phyloP scores from a whole-genome alignment of 164 flowering plant genomes.

The Vitis amurensis region DNA sequence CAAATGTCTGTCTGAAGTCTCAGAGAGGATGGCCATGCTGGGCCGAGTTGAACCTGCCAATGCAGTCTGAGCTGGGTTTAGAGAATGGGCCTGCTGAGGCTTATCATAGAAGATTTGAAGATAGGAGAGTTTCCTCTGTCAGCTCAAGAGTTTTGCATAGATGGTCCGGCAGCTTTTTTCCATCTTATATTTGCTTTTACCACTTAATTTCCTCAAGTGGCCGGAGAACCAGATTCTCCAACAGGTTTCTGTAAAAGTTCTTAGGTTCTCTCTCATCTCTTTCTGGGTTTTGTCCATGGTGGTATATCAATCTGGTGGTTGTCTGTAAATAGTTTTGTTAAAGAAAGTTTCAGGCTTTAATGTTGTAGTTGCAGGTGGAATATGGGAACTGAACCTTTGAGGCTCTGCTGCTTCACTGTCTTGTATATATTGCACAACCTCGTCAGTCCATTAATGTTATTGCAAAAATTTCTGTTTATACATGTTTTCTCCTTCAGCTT shows the following conservation, averaged over 20 bases:
- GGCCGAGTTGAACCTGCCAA: slow-evolving; percentile 24
- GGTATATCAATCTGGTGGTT: not conserved
- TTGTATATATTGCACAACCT: slow-evolving; percentile 2
- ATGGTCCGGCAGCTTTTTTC: no score
- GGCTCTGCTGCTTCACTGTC: slow-evolving; percentile 1
- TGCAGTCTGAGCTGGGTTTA: slow-evolving; percentile 1
- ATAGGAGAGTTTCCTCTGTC: no score
- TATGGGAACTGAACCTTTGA: not conserved
- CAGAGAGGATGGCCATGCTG: slow-evolving; percentile 64
- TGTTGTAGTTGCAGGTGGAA: slow-evolving; percentile 3
- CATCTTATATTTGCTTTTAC: no score
- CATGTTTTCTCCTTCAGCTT: not conserved
- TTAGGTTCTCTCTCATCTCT: no score
- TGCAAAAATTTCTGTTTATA: not conserved
- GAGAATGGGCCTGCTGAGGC: not conserved
- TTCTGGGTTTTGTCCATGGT: slow-evolving; percentile 4
- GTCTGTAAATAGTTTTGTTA: slow-evolving; percentile 23
- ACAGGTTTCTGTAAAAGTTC: no score
- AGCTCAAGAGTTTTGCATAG: no score
- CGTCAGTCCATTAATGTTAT: not conserved
- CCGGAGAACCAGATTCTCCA: no score
- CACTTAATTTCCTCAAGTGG: no score
- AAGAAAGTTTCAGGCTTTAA: not conserved
- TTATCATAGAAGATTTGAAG: no score
- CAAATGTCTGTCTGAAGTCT: slow-evolving; percentile 57